Percentiles rank a stretch among this genome's conserved stretches.
Evolutionary conservation across 108 stramenopile species (phyloP).

Genomic region (Nitzschia sp.): DNA sequence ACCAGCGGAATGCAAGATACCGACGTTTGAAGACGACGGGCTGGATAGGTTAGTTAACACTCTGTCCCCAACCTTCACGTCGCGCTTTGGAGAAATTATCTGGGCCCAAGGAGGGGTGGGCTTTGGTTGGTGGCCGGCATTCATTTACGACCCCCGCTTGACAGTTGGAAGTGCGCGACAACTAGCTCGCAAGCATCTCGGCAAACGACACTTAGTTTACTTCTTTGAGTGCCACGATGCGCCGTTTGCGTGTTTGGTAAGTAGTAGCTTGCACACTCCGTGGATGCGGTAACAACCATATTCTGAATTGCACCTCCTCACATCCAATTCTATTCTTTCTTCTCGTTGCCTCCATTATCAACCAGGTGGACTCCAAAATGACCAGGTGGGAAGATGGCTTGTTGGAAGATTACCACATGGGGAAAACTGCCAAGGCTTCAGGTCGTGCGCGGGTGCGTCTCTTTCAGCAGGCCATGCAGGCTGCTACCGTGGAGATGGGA

Average conservation of each 20-base stretch:
- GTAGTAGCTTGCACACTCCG: too few relatives aligned
- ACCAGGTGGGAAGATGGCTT: conserved; percentile 74
- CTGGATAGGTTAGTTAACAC: conserved; percentile 67
- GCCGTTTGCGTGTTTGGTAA: conserved; percentile 71
- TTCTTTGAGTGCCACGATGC: conserved; percentile 86
- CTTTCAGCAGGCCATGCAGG: conserved; percentile 72
- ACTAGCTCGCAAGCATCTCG: conserved; percentile 76
- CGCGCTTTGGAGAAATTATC: conserved; percentile 80
- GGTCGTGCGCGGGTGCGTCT: conserved; percentile 47
- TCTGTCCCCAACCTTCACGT: conserved; percentile 63
- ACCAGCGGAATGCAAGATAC: conserved; percentile 32
- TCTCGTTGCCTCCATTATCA: too few relatives aligned
- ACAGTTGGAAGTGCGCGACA: conserved; percentile 77
- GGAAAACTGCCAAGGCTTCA: conserved; percentile 68
- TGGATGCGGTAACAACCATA: too few relatives aligned
- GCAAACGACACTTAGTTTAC: conserved; percentile 80
- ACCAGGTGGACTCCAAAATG: conserved; percentile 62
- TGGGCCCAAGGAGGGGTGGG: conserved; percentile 84
- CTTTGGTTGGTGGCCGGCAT: conserved; percentile 71
- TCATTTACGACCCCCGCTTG: conserved; percentile 68
- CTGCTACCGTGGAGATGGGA: conserved; percentile 65
- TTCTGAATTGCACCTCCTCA: too few relatives aligned
- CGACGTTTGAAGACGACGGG: conserved; percentile 47
- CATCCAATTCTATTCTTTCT: too few relatives aligned
- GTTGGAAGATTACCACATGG: conserved; percentile 73